These are phyloP conservation scores for Botryotinia convoluta DNA, from an alignment of 2,329 filamentous ascomycete genomes.

Conservation along the genomic window DNA sequence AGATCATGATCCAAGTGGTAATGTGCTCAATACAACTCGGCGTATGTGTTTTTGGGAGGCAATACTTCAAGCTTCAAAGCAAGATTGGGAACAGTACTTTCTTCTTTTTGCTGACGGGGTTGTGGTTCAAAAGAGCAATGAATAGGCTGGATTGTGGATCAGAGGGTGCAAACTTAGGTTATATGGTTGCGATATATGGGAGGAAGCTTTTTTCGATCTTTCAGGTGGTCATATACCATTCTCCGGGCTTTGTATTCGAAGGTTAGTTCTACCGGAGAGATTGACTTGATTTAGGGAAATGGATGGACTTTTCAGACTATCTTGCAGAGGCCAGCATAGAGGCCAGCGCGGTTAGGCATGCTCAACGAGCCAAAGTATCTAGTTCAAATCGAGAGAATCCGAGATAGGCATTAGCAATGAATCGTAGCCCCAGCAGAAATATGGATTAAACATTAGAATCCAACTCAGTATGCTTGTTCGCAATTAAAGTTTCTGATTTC, in stretches of 20 bases:
- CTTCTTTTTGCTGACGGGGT: neutral
- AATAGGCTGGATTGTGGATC: neutral
- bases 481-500: neutral
- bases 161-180: neutral
- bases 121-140: neutral
- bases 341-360: neutral
- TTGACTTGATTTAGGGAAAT: neutral
- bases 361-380: neutral
- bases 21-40: neutral
- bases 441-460: rapidly evolving
- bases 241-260: neutral
- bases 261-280: neutral
- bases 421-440: neutral
- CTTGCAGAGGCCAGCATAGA: neutral
- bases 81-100: neutral
- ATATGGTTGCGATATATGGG: neutral
- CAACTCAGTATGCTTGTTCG: neutral
- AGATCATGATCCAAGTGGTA: too few species aligned
- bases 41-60: neutral
- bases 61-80: neutral
- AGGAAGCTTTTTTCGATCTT: neutral
- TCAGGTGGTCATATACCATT: neutral
- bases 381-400: neutral
- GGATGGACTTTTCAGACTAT: neutral
- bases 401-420: neutral